A percentile compares a stretch with the other conserved stretches of the same genome.
phyloP scores from a whole-genome alignment of 2,329 filamentous ascomycete species.

The Alternaria ventricosa region DNA sequence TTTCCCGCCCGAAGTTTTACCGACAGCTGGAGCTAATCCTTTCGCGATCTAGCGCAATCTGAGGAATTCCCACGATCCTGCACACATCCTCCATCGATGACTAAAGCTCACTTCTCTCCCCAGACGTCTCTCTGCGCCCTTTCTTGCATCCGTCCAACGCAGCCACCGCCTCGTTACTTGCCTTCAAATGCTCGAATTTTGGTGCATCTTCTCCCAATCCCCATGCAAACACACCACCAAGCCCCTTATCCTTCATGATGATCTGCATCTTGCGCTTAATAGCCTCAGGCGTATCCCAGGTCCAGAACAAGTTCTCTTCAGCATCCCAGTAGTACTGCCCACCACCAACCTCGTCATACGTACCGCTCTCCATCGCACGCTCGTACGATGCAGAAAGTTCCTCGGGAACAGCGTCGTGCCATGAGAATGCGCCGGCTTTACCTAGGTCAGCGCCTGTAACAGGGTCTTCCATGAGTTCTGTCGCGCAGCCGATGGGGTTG shows the following conservation, averaged over 20 bases:
- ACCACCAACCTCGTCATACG: conserved; percentile 64
- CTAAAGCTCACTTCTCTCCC: conserved; percentile 16
- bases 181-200: conserved; percentile 49
- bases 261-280: conserved; percentile 67
- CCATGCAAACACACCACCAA: conserved; percentile 79
- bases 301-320: conserved; percentile 69
- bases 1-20: not conserved
- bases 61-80: fast-evolving
- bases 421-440: conserved; percentile 63
- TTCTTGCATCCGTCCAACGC: not conserved
- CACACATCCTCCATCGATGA: not conserved
- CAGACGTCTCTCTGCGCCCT: not conserved
- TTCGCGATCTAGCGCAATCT: not conserved
- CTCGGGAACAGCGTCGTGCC: conserved; percentile 34
- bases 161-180: conserved; percentile 24
- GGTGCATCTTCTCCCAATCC: conserved; percentile 69
- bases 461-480: conserved; percentile 65
- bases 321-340: conserved; percentile 74
- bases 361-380: conserved; percentile 60
- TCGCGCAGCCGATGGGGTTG: conserved; percentile 65
- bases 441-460: conserved; percentile 66
- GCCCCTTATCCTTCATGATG: conserved; percentile 60
- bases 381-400: conserved; percentile 64
- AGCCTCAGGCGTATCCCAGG: conserved; percentile 70
- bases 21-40: fast-evolving